Percentiles rank a stretch among this genome's conserved stretches.
Conservation (phyloP, 345 rosid species). For the Punica granatum region DNA sequence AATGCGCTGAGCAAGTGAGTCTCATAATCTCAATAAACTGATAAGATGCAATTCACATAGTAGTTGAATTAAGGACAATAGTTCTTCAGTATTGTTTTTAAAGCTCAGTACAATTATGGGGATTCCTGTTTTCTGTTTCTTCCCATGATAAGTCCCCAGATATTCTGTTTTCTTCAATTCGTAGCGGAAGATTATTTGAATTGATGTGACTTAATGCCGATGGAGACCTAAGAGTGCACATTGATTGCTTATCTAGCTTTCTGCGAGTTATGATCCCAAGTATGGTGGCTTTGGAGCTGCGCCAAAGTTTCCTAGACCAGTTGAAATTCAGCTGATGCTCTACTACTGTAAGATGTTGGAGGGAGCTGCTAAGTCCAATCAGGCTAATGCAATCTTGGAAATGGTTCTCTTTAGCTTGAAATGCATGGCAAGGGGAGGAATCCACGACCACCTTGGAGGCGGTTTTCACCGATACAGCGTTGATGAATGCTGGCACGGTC, state of each 20-base stretch:
- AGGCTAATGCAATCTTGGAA: constrained; percentile 34
- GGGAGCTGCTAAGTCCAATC: constrained; percentile 38
- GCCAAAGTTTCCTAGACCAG: constrained; percentile 96
- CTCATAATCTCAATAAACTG: neutral
- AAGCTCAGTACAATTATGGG: neutral
- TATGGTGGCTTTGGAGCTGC: constrained; percentile 93
- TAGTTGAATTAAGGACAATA: neutral
- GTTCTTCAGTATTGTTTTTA: neutral
- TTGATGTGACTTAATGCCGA: too few species aligned
- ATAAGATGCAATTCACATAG: neutral
- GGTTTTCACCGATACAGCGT: constrained; percentile 97
- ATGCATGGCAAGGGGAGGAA: constrained; percentile 89
- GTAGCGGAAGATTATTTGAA: neutral
- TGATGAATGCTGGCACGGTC: constrained; percentile 95
- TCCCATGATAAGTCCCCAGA: neutral
- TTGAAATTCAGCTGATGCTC: constrained; percentile 88
- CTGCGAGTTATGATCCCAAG: constrained; percentile 55
- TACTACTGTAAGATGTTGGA: constrained; percentile 61
- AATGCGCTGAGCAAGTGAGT: constrained; percentile 84
- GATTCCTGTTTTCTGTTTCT: neutral
- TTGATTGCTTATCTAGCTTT: too few species aligned
- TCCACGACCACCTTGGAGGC: constrained; percentile 95
- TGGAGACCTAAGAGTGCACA: too few species aligned
- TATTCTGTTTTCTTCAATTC: neutral
- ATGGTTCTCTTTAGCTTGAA: constrained; percentile 79